Evolutionary conservation across 208 protist genomes (phyloP), one percentile per base, ranked within the genome.

Genomic region (Blechomonas ayalai): DNA sequence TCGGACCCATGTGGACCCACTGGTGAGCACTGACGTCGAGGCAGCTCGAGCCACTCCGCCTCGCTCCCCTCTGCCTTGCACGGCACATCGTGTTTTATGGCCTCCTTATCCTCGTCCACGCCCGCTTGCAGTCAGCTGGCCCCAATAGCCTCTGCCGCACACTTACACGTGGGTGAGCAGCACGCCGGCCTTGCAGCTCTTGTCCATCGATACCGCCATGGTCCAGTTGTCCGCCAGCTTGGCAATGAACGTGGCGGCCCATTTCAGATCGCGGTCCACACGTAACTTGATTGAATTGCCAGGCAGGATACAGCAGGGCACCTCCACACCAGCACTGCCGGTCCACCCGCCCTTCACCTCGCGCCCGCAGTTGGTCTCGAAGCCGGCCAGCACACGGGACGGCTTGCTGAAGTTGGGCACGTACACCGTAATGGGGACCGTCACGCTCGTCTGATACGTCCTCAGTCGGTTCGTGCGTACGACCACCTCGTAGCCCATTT

Each of bases 101-200:
- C n/a, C n/a, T n/a, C n/a, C n/a, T n/a, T n/a, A n/a, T n/a, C n/a
- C n/a, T n/a, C n/a, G n/a, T n/a, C n/a, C n/a, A n/a, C n/a, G n/a
- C n/a, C n/a, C n/a, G n/a, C n/a, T n/a, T n/a, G n/a, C n/a, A n/a
- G n/a, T n/a, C n/a, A n/a, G n/a, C n/a, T n/a, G n/a, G n/a, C n/a
- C n/a, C n/a, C n/a, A n/a, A n/a, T n/a, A n/a, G n/a, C n/a, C n/a
- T n/a, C n/a, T n/a, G n/a, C n/a, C n/a, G n/a, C n/a, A n/a, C n/a
- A n/a, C n/a, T n/a, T 90, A 90, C 26, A 53, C 53, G 65, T 83
- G 73, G 1, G 83, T 84, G 41, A 92, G 48, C 32, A 66, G 51
- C 27, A 92, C 59, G 20, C 83, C 83, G 13, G 64, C 26, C 61
- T 73, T 78, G 40, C 72, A 40, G 37, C 61, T 67, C 54, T 76